phyloP scores from a whole-genome alignment of 73 alveolate genomes.

The Blepharisma japonicum region DNA sequence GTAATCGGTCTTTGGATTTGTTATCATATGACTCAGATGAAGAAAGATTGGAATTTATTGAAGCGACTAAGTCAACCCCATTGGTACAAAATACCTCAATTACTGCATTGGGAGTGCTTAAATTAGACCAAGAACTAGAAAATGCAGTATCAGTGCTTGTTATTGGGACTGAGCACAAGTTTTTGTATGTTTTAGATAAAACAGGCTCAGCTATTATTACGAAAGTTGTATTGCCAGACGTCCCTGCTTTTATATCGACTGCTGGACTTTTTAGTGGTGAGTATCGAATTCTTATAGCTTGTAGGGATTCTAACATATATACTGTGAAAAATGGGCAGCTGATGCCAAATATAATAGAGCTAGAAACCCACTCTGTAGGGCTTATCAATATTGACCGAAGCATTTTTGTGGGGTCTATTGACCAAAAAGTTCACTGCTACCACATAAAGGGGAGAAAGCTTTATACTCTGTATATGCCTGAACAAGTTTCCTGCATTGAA shows the following conservation, averaged over 20 bases:
- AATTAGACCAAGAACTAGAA: slow-evolving; percentile 51
- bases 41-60: slow-evolving; percentile 45
- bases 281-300: slow-evolving; percentile 69
- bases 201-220: slow-evolving; percentile 57
- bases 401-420: slow-evolving; percentile 75
- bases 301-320: slow-evolving; percentile 76
- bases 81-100: slow-evolving; percentile 62
- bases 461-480: slow-evolving; percentile 64
- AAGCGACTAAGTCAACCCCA: background rate
- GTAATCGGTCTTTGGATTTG: slow-evolving; percentile 72
- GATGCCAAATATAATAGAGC: slow-evolving; percentile 38
- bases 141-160: slow-evolving; percentile 70
- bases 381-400: slow-evolving; percentile 57
- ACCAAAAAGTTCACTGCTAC: slow-evolving; percentile 54
- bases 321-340: slow-evolving; percentile 62
- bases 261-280: slow-evolving; percentile 75
- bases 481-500: slow-evolving; percentile 65
- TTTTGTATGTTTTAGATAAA: slow-evolving; percentile 60
- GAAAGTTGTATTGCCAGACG: slow-evolving; percentile 61
- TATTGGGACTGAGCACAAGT: slow-evolving; percentile 81
- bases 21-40: slow-evolving; percentile 60
- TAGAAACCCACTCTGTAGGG: slow-evolving; percentile 76
- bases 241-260: slow-evolving; percentile 70
- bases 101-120: slow-evolving; percentile 41
- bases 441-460: slow-evolving; percentile 63